Percentiles rank a stretch among this genome's conserved stretches.
These are phyloP conservation scores for Tylopilus microsporus DNA, from an alignment of 1,284 basidiomycete species.

Conservation along the genomic window DNA sequence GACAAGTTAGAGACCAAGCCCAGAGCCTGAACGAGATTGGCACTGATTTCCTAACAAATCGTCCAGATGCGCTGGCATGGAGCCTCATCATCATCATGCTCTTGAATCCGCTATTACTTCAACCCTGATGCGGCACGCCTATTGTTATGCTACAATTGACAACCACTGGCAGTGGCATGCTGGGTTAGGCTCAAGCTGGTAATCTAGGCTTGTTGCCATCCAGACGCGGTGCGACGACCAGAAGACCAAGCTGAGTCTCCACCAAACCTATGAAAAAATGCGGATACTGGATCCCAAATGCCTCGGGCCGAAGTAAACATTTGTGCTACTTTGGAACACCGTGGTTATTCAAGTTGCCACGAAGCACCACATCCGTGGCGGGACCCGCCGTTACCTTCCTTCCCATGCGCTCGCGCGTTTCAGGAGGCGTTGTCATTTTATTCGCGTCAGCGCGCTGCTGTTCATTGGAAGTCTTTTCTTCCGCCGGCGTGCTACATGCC, in stretches of 20 bases:
- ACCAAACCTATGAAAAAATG: not conserved
- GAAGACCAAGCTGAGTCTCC: not conserved
- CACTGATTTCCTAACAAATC: not conserved
- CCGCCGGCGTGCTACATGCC: no score
- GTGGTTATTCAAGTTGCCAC: no score
- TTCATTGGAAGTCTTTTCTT: no score
- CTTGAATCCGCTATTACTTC: not conserved
- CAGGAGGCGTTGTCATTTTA: no score
- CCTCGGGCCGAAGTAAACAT: no score
- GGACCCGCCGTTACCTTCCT: no score
- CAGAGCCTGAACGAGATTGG: not conserved
- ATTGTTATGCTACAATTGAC: not conserved
- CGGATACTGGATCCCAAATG: no score
- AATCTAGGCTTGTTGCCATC: not conserved
- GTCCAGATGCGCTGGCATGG: not conserved
- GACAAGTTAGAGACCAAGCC: not conserved
- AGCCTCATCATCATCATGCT: not conserved
- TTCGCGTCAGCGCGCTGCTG: no score
- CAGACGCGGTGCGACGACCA: not conserved
- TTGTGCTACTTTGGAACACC: no score
- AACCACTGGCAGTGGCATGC: not conserved
- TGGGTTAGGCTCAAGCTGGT: not conserved
- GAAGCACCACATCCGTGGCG: no score
- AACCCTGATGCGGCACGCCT: not conserved
- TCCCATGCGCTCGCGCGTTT: no score